Evolutionary conservation across 768 basidiomycete species (phyloP).

Genomic region (Pleurotus giganteus): DNA sequence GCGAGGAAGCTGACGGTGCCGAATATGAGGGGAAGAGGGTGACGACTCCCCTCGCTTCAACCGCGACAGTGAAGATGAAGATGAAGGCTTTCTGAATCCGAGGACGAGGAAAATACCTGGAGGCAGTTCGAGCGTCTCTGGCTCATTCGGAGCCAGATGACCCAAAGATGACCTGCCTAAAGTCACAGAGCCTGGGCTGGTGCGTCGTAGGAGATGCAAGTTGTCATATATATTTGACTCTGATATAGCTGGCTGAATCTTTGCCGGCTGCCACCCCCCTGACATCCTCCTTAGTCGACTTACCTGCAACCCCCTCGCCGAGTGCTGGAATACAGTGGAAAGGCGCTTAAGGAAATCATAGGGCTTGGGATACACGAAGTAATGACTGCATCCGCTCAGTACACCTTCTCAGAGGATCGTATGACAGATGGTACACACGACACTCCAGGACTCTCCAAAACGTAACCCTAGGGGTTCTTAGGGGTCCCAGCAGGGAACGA

Average conservation of each 20-base stretch:
- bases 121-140: conserved; percentile 44
- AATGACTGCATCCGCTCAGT: conserved; percentile 83
- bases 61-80: conserved; percentile 51
- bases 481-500: no score
- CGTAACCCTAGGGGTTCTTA: no score
- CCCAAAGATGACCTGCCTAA: no score
- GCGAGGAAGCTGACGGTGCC: conserved; percentile 40
- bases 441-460: no score
- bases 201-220: conserved; percentile 18
- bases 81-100: conserved; percentile 57
- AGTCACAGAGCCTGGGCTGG: conserved; percentile 22
- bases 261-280: conserved; percentile 37
- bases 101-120: conserved; percentile 39
- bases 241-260: conserved; percentile 31
- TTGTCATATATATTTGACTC: conserved; percentile 7
- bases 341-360: conserved; percentile 60
- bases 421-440: conserved; percentile 87
- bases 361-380: conserved; percentile 77
- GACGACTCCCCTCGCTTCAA: conserved; percentile 61
- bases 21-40: conserved; percentile 38
- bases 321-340: conserved; percentile 34
- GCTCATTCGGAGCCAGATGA: conserved; percentile 34
- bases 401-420: conserved; percentile 93
- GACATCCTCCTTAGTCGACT: conserved; percentile 32
- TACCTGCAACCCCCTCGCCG: conserved; percentile 36